Evolutionary conservation across 2,329 filamentous ascomycete genomes (phyloP).

Genomic region (Colletotrichum siamense): DNA sequence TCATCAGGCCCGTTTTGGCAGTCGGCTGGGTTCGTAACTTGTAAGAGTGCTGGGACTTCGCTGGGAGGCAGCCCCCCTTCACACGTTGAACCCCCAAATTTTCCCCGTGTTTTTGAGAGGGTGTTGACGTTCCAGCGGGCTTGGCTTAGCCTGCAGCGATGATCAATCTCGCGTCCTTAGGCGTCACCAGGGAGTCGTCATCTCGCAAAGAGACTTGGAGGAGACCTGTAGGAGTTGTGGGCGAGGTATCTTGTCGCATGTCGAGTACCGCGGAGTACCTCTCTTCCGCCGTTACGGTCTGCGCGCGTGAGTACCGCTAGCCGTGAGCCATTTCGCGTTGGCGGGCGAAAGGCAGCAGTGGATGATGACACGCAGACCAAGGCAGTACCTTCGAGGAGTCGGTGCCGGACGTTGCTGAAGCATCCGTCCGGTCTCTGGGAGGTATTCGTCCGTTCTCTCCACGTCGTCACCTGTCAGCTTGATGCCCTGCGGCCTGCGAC

Average conservation of each 20-base stretch:
- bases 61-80: background rate
- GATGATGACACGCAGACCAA: background rate
- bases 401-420: background rate
- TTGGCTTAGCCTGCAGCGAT: constrained; percentile 1
- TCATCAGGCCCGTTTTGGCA: constrained; percentile 17
- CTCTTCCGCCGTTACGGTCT: background rate
- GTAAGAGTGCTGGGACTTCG: background rate
- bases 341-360: background rate
- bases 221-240: background rate
- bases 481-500: background rate
- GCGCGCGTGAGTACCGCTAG: background rate
- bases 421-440: background rate
- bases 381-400: background rate
- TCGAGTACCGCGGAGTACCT: background rate
- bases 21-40: background rate
- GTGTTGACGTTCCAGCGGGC: background rate
- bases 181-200: constrained; percentile 16
- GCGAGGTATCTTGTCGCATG: background rate
- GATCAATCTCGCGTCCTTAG: constrained; percentile 8
- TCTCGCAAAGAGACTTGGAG: background rate
- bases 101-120: constrained; percentile 11
- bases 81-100: background rate
- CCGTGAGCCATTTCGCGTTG: background rate
- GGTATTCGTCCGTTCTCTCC: background rate
- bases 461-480: background rate